A percentile compares a stretch with the other conserved stretches of the same genome.
Conservation (phyloP, 1,284 basidiomycete genomes). For the Puccinia hordei region DNA sequence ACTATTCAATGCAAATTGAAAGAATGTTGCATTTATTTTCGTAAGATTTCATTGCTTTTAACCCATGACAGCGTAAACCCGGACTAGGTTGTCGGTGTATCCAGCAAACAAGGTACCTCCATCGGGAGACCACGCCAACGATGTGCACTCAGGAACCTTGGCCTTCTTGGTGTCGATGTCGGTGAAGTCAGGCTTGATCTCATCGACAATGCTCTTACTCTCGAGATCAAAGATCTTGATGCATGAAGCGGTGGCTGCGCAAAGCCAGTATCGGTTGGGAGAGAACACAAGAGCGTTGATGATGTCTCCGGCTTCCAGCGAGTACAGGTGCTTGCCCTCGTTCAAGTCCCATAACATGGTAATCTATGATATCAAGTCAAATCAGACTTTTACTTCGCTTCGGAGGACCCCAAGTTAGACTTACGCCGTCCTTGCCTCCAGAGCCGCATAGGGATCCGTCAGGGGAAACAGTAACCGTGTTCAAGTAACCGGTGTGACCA, state of each 20-base stretch:
- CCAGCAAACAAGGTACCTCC: constrained; percentile 66
- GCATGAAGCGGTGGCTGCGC: constrained; percentile 94
- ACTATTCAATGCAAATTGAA: too few species aligned
- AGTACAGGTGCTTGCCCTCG: constrained; percentile 99
- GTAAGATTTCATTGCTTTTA: constrained; percentile 1
- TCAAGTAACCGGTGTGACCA: constrained; percentile 99
- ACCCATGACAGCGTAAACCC: constrained; percentile 59
- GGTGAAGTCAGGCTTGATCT: constrained; percentile 90
- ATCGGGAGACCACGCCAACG: constrained; percentile 97
- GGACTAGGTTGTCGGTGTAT: constrained; percentile 61
- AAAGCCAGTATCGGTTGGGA: constrained; percentile 99
- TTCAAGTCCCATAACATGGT: constrained; percentile 99
- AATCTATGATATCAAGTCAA: constrained; percentile 63
- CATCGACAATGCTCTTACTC: constrained; percentile 92
- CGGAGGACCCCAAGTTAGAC: background rate
- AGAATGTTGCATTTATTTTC: background rate
- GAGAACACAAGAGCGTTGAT: constrained; percentile 99
- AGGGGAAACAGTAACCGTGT: constrained; percentile 97
- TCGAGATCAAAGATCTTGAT: constrained; percentile 99
- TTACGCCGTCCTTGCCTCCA: constrained; percentile 88
- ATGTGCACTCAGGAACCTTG: constrained; percentile 90
- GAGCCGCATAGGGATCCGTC: constrained; percentile 99
- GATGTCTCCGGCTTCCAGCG: constrained; percentile 95
- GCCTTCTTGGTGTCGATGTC: constrained; percentile 72
- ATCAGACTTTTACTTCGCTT: background rate